phyloP scores from a whole-genome alignment of 1,284 basidiomycete species.

The Ustilago bromivora region DNA sequence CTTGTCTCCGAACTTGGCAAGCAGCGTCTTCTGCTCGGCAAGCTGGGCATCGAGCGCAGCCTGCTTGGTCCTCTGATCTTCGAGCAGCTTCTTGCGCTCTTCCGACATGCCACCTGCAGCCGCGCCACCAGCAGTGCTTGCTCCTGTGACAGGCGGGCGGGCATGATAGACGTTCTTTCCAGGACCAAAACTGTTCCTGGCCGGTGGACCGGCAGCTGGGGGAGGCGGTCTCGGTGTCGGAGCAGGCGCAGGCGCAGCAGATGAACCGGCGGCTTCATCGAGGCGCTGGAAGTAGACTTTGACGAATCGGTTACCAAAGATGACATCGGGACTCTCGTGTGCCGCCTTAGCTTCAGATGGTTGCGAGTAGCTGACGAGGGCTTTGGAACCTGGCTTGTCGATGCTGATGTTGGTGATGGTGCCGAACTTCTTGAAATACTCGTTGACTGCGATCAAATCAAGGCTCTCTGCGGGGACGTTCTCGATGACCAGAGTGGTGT shows the following conservation, averaged over 20 bases:
- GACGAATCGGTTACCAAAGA: constrained; percentile 93
- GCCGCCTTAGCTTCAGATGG: constrained; percentile 87
- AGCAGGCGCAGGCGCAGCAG: constrained; percentile 77
- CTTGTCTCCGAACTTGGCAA: constrained; percentile 77
- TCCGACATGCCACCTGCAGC: constrained; percentile 39
- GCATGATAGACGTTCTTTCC: constrained; percentile 66
- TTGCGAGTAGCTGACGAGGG: constrained; percentile 86
- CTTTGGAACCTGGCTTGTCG: constrained; percentile 79
- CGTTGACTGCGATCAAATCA: constrained; percentile 81
- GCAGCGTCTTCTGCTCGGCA: constrained; percentile 87
- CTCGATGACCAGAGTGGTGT: constrained; percentile 90
- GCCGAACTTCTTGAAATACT: constrained; percentile 92
- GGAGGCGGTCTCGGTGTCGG: constrained; percentile 77
- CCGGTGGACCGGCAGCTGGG: constrained; percentile 16
- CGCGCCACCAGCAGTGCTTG: constrained; percentile 13
- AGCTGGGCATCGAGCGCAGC: constrained; percentile 84
- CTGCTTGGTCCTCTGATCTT: constrained; percentile 75
- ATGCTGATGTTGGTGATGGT: constrained; percentile 92
- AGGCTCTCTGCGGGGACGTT: constrained; percentile 89
- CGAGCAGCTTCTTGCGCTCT: constrained; percentile 70
- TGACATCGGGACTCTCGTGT: constrained; percentile 91
- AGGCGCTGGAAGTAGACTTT: constrained; percentile 74
- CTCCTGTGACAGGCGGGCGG: constrained; percentile 31
- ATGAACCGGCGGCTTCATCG: constrained; percentile 74
- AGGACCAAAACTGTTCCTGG: constrained; percentile 57